These are phyloP conservation scores for Astragalus membranaceus DNA, from an alignment of 306 rosid genomes.

Conservation along the genomic window DNA sequence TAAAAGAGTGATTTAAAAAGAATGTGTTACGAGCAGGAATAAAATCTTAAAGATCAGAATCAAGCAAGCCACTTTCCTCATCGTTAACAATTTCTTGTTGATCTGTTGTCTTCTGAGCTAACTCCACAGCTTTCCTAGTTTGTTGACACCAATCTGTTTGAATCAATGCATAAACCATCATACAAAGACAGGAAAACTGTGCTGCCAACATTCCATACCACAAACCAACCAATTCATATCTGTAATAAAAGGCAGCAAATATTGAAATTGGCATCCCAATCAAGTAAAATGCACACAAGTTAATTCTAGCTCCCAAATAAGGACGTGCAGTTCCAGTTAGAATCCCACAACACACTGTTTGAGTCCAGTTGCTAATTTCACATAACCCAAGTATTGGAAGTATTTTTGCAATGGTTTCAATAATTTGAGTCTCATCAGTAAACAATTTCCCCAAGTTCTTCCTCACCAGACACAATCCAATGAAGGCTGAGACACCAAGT, in stretches of 20 bases:
- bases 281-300: conserved; percentile 69
- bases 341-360: conserved; percentile 79
- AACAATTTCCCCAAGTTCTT: conserved; percentile 54
- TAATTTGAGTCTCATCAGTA: conserved; percentile 62
- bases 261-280: conserved; percentile 73
- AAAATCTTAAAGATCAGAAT: conserved; percentile 7
- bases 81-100: conserved; percentile 20
- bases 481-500: conserved; percentile 37
- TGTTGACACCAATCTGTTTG: conserved; percentile 79
- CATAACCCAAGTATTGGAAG: conserved; percentile 76
- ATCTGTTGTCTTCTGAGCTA: conserved; percentile 23
- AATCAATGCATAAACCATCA: conserved; percentile 55
- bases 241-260: conserved; percentile 37
- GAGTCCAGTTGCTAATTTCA: conserved; percentile 72
- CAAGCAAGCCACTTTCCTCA: conserved; percentile 47
- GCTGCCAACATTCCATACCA: conserved; percentile 86
- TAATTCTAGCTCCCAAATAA: conserved; percentile 69
- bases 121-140: conserved; percentile 50
- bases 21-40: not conserved
- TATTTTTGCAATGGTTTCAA: conserved; percentile 44
- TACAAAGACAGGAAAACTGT: conserved; percentile 58
- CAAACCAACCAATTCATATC: conserved; percentile 58
- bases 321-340: conserved; percentile 74
- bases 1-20: not conserved
- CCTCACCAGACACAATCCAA: conserved; percentile 34